Percentiles rank a stretch among this genome's conserved stretches.
Conservation (phyloP, 345 rosid genomes). For the Melaleuca alternifolia region DNA sequence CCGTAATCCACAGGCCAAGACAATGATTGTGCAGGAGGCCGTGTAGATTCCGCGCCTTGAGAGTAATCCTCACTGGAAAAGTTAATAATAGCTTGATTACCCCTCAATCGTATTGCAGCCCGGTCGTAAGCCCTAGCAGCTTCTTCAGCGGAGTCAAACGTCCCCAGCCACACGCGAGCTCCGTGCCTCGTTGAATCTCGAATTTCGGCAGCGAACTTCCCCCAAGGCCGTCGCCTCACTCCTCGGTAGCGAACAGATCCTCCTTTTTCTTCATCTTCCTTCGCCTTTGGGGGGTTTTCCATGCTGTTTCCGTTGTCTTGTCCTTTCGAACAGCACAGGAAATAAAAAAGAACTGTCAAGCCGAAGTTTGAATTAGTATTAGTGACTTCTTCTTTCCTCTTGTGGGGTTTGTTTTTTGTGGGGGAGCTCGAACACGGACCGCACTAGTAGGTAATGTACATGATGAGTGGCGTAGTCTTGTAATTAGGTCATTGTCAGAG, state of each 20-base stretch:
- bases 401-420: neutral
- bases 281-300: neutral
- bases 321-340: neutral
- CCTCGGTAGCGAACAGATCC: neutral
- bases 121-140: slow-evolving; percentile 3
- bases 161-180: neutral
- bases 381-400: neutral
- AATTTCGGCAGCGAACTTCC: neutral
- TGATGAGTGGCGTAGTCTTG: neutral
- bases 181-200: neutral
- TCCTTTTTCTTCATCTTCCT: neutral
- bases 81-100: neutral
- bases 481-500: neutral
- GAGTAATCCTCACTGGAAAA: neutral
- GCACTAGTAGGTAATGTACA: neutral
- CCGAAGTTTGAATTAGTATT: neutral
- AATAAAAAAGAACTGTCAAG: neutral
- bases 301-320: neutral
- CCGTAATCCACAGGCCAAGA: neutral
- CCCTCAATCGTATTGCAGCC: neutral
- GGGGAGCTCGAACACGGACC: neutral
- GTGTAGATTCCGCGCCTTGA: neutral
- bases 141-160: neutral
- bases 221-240: neutral
- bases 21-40: neutral